These are phyloP conservation scores for Glycine soja DNA, from an alignment of 306 rosid species.

Conservation along the genomic window DNA sequence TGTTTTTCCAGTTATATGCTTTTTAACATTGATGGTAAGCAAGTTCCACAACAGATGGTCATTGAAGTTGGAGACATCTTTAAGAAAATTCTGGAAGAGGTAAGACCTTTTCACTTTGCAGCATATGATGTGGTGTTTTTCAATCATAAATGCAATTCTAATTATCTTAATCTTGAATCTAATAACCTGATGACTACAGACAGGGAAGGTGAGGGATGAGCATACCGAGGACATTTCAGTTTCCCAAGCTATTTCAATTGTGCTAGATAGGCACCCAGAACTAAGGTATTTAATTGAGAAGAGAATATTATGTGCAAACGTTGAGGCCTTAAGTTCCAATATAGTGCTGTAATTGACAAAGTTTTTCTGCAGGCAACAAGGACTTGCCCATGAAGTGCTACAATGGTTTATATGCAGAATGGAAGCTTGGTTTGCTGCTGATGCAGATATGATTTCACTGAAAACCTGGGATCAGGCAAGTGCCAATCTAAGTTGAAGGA, in stretches of 20 bases:
- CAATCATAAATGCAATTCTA: not conserved
- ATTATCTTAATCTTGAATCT: slow-evolving; percentile 38
- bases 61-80: slow-evolving; percentile 75
- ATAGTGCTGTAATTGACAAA: slow-evolving; percentile 24
- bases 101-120: slow-evolving; percentile 42
- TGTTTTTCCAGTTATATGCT: slow-evolving; percentile 71
- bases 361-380: slow-evolving; percentile 63
- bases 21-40: slow-evolving; percentile 66
- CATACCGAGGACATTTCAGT: slow-evolving; percentile 71
- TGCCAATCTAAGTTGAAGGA: slow-evolving; percentile 42
- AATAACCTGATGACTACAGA: slow-evolving; percentile 52
- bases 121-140: not conserved
- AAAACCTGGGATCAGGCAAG: slow-evolving; percentile 88
- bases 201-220: slow-evolving; percentile 76
- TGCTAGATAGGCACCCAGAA: slow-evolving; percentile 68
- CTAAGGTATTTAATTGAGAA: slow-evolving; percentile 55
- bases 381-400: slow-evolving; percentile 73
- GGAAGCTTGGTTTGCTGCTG: slow-evolving; percentile 94
- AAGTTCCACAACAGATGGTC: slow-evolving; percentile 77
- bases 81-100: slow-evolving; percentile 75
- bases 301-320: slow-evolving; percentile 3
- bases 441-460: slow-evolving; percentile 80
- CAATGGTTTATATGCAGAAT: slow-evolving; percentile 83
- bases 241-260: slow-evolving; percentile 67
- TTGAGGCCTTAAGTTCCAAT: slow-evolving; percentile 27